phyloP scores from a whole-genome alignment of 768 basidiomycete genomes.

The Wakefieldia striispora region DNA sequence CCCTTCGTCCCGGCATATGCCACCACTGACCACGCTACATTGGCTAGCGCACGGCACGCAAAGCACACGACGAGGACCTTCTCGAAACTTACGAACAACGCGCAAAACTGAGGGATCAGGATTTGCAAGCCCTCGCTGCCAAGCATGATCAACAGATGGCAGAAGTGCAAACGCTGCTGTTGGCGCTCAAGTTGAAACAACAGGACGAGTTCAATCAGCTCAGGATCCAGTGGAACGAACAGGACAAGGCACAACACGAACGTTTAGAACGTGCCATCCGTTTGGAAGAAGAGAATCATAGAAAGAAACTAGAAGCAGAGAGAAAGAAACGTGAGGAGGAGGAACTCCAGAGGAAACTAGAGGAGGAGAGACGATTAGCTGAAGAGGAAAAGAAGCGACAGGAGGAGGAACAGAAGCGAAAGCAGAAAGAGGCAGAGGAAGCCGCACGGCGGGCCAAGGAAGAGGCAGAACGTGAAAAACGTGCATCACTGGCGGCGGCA shows the following conservation, averaged over 20 bases:
- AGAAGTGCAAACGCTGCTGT: conserved; percentile 49
- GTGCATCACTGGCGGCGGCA: conserved; percentile 38
- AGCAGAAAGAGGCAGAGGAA: conserved; percentile 32
- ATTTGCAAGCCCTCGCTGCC: conserved; percentile 33
- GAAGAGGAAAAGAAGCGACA: conserved; percentile 42
- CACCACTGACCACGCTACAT: not conserved
- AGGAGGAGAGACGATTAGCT: conserved; percentile 44
- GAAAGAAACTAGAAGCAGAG: conserved; percentile 54
- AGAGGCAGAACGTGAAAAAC: conserved; percentile 34
- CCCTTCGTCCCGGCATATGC: not conserved
- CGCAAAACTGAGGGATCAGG: conserved; percentile 7
- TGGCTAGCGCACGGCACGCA: conserved; percentile 39
- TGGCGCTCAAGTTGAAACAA: conserved; percentile 40
- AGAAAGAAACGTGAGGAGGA: conserved; percentile 47
- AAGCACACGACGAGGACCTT: conserved; percentile 23
- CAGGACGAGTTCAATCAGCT: conserved; percentile 47
- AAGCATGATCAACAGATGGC: conserved; percentile 49
- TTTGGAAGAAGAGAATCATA: conserved; percentile 58
- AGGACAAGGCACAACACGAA: conserved; percentile 47
- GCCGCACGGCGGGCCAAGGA: conserved; percentile 32
- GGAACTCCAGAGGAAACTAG: conserved; percentile 46
- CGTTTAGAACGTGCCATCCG: conserved; percentile 63
- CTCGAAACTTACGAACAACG: conserved; percentile 18
- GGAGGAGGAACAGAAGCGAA: conserved; percentile 42
- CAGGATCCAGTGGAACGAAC: conserved; percentile 43